Conservation (phyloP, 306 rosid species). For the Begonia fuchsioides region DNA sequence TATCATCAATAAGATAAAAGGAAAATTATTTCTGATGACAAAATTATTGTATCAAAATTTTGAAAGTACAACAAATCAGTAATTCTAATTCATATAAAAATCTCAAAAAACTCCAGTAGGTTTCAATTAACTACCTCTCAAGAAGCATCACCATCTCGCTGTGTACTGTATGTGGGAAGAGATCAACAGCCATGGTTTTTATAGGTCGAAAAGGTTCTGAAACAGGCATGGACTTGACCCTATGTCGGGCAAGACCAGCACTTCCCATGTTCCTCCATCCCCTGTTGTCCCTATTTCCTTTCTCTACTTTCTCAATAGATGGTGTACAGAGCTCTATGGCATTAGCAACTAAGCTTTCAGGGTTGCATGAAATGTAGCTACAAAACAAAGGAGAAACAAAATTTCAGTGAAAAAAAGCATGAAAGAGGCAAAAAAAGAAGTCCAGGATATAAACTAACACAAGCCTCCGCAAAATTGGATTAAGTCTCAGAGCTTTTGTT, state of each 20-base stretch:
- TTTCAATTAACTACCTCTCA: conserved; percentile 38
- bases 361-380: conserved; percentile 96
- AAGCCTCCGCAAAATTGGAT: conserved; percentile 52
- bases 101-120: no score
- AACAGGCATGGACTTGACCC: conserved; percentile 82
- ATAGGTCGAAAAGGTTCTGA: conserved; percentile 81
- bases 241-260: conserved; percentile 75
- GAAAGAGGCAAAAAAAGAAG: neutral
- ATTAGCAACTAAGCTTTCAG: conserved; percentile 88
- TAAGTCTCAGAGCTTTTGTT: conserved; percentile 78
- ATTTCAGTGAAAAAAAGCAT: neutral
- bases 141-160: conserved; percentile 95
- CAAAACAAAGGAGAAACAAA: conserved; percentile 10
- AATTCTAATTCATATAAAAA: no score
- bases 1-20: no score
- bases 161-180: conserved; percentile 82
- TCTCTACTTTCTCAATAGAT: conserved; percentile 44
- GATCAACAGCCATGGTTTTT: conserved; percentile 90
- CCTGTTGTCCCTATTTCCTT: conserved; percentile 68
- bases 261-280: conserved; percentile 91
- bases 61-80: no score
- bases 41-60: no score
- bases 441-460: conserved; percentile 51
- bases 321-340: conserved; percentile 95
- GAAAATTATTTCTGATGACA: no score